Percentiles rank a stretch among this genome's conserved stretches.
Conservation (phyloP, 129 eudicot genomes). For the Dittrichia graveolens region DNA sequence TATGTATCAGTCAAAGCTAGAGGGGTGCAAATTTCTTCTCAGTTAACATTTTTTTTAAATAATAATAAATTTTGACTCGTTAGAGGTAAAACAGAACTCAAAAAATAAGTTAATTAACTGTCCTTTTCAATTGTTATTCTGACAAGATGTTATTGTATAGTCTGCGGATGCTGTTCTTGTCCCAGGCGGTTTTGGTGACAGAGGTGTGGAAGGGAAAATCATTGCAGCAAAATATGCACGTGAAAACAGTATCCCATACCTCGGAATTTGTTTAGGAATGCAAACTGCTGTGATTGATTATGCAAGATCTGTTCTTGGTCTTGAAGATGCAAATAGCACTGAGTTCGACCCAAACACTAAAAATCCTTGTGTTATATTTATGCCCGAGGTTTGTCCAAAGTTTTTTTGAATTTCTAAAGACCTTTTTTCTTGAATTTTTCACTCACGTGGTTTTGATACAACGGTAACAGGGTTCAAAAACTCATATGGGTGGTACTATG, state of each 20-base stretch:
- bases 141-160: too few relatives aligned
- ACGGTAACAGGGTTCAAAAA: slow-evolving; percentile 70
- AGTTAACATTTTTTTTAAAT: too few relatives aligned
- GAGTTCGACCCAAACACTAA: slow-evolving; percentile 71
- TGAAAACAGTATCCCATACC: slow-evolving; percentile 41
- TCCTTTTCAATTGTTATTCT: too few relatives aligned
- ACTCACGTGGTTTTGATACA: slow-evolving; percentile 2
- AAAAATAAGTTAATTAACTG: too few relatives aligned
- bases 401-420: neutral
- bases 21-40: too few relatives aligned
- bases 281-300: slow-evolving; percentile 44
- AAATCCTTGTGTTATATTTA: slow-evolving; percentile 81
- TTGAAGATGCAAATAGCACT: slow-evolving; percentile 79
- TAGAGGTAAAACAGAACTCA: too few relatives aligned
- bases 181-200: slow-evolving; percentile 46
- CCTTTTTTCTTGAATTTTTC: neutral
- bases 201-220: slow-evolving; percentile 47
- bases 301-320: slow-evolving; percentile 66
- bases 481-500: slow-evolving; percentile 98
- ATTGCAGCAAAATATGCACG: slow-evolving; percentile 42
- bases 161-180: slow-evolving; percentile 65
- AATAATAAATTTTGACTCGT: too few relatives aligned
- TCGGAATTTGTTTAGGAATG: slow-evolving; percentile 46
- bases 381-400: slow-evolving; percentile 70
- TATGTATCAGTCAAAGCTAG: slow-evolving; percentile 16